These are phyloP conservation scores for Salinomyces thailandicus DNA, from an alignment of 2,329 filamentous ascomycete species.

Conservation along the genomic window DNA sequence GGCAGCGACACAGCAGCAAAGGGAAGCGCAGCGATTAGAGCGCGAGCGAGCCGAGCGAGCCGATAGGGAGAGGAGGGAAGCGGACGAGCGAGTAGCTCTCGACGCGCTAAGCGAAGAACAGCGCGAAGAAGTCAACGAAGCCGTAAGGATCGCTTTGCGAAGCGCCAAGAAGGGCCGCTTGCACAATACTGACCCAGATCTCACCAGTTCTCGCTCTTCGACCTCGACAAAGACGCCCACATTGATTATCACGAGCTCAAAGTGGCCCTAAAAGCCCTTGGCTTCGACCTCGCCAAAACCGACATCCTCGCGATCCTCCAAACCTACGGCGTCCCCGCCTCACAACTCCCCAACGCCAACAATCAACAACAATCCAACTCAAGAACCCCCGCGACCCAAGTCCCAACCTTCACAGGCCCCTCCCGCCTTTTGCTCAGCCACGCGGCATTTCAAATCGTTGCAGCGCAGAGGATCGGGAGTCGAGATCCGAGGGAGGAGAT, in stretches of 20 bases:
- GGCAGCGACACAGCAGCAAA: conserved; percentile 27
- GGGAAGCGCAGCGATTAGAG: conserved; percentile 33
- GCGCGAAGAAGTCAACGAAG: conserved; percentile 85
- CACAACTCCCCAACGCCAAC: conserved; percentile 11
- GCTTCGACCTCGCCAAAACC: conserved; percentile 79
- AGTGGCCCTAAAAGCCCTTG: conserved; percentile 88
- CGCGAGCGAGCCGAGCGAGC: conserved; percentile 32
- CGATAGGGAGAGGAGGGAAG: conserved; percentile 32
- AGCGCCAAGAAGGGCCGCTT: too few relatives aligned
- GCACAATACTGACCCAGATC: background rate
- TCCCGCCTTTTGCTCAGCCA: conserved; percentile 63
- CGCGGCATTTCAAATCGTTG: conserved; percentile 59
- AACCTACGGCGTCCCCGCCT: conserved; percentile 58
- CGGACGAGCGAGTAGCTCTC: conserved; percentile 37
- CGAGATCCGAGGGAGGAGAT: conserved; percentile 89
- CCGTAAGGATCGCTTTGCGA: conserved; percentile 56
- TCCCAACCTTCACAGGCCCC: conserved; percentile 28
- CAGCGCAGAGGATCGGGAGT: conserved; percentile 67
- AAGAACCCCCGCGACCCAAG: conserved; percentile 33
- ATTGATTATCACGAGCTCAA: conserved; percentile 98
- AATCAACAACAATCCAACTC: conserved; percentile 41
- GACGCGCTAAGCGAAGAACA: conserved; percentile 71
- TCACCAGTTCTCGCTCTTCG: conserved; percentile 78
- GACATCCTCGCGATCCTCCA: conserved; percentile 76
- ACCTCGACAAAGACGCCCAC: conserved; percentile 85